These are phyloP conservation scores for Byssochlamys sp. DNA, from an alignment of 2,329 filamentous ascomycete species.

Conservation along the genomic window DNA sequence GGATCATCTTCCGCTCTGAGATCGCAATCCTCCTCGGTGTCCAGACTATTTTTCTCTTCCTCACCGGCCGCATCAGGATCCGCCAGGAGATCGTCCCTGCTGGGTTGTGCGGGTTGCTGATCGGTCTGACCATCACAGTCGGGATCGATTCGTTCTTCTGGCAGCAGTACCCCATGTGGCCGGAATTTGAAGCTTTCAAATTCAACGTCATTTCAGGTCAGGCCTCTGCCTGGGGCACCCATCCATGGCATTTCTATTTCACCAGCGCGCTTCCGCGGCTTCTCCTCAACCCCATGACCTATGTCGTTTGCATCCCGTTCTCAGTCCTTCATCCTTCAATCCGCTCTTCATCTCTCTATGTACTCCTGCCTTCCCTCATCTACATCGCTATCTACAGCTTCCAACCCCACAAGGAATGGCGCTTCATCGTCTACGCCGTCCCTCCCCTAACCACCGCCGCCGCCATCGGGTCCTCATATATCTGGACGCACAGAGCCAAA, in stretches of 20 bases:
- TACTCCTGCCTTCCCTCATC: slow-evolving; percentile 55
- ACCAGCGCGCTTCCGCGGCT: slow-evolving; percentile 70
- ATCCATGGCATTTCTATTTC: slow-evolving; percentile 81
- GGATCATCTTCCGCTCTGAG: slow-evolving; percentile 81
- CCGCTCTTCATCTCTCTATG: slow-evolving; percentile 40
- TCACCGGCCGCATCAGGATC: slow-evolving; percentile 45
- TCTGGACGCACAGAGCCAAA: slow-evolving; percentile 59
- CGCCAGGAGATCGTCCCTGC: slow-evolving; percentile 51
- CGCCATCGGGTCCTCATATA: slow-evolving; percentile 60
- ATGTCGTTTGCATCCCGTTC: slow-evolving; percentile 42
- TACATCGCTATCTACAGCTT: slow-evolving; percentile 76
- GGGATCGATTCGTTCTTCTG: slow-evolving; percentile 87
- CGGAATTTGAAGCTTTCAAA: slow-evolving; percentile 78
- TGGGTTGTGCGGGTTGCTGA: slow-evolving; percentile 54
- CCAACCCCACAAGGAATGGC: slow-evolving; percentile 90
- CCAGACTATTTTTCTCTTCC: slow-evolving; percentile 56
- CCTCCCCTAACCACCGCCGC: slow-evolving; percentile 71
- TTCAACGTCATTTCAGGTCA: slow-evolving; percentile 82
- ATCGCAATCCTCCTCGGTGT: slow-evolving; percentile 68
- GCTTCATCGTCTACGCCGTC: slow-evolving; percentile 83
- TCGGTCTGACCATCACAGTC: slow-evolving; percentile 61
- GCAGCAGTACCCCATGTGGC: slow-evolving; percentile 71
- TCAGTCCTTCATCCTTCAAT: slow-evolving; percentile 46
- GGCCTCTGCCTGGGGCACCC: slow-evolving; percentile 77
- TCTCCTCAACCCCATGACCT: slow-evolving; percentile 65